A percentile compares a stretch with the other conserved stretches of the same genome.
These are phyloP conservation scores for Aspergillus terreus DNA, from an alignment of 2,329 filamentous ascomycete genomes.

Conservation along the genomic window DNA sequence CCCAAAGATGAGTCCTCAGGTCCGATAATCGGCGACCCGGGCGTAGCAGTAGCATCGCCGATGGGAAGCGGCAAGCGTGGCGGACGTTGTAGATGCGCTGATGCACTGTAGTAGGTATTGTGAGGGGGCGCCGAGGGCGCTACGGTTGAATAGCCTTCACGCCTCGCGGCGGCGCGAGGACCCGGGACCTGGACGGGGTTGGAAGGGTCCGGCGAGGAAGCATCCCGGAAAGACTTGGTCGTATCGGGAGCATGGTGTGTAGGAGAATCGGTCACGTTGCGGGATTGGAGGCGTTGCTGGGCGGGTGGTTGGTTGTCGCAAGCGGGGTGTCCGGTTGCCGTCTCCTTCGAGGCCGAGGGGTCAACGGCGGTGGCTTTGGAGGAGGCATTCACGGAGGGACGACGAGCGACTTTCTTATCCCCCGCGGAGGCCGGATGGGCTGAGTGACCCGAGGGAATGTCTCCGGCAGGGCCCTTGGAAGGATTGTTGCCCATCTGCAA, in stretches of 20 bases:
- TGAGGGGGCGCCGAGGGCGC: constrained; percentile 42
- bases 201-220: constrained; percentile 31
- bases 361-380: constrained; percentile 41
- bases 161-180: constrained; percentile 25
- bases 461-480: constrained; percentile 40
- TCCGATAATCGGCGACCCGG: constrained; percentile 82
- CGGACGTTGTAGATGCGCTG: constrained; percentile 53
- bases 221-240: constrained; percentile 19
- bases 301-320: constrained; percentile 32
- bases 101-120: constrained; percentile 46
- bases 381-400: constrained; percentile 38
- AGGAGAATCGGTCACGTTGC: constrained; percentile 14
- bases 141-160: constrained; percentile 27
- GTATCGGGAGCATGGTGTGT: not conserved
- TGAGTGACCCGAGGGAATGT: constrained; percentile 26
- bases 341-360: constrained; percentile 42
- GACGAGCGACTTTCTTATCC: constrained; percentile 39
- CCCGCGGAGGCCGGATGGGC: constrained; percentile 19
- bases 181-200: constrained; percentile 39
- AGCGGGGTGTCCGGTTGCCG: constrained; percentile 38
- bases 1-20: constrained; percentile 59
- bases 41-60: constrained; percentile 83
- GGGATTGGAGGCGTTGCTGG: constrained; percentile 41
- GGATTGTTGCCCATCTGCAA: constrained; percentile 48
- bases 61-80: constrained; percentile 89